phyloP scores from a whole-genome alignment of 176 grass and related monocot species.

The Paspalum vaginatum region DNA sequence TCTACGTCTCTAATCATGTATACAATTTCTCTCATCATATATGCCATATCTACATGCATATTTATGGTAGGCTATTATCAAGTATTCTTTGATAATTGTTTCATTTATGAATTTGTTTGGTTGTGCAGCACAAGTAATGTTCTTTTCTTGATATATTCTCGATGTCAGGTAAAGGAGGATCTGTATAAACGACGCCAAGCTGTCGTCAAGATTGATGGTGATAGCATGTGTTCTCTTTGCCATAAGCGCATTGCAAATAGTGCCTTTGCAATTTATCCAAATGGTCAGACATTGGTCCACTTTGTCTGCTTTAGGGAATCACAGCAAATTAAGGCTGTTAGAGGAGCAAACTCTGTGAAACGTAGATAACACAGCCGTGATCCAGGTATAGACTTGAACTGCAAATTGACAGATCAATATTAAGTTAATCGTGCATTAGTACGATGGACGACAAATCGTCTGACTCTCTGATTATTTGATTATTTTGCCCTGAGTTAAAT shows the following conservation, averaged over 20 bases:
- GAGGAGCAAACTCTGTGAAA: constrained; percentile 57
- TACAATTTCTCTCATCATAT: constrained; percentile 29
- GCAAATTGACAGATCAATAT: constrained; percentile 16
- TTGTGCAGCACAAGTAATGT: neutral
- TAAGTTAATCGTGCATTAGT: neutral
- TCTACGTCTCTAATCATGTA: neutral
- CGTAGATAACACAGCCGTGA: constrained; percentile 45
- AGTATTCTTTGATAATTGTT: neutral
- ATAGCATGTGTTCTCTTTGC: constrained; percentile 92
- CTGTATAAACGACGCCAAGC: constrained; percentile 76
- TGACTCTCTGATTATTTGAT: neutral
- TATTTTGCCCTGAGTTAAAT: constrained; percentile 3
- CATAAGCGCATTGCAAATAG: constrained; percentile 90
- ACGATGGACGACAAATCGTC: neutral
- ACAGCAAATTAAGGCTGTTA: constrained; percentile 78
- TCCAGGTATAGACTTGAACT: constrained; percentile 42
- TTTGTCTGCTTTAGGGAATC: constrained; percentile 99
- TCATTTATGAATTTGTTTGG: constrained; percentile 1
- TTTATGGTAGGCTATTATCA: constrained; percentile 1
- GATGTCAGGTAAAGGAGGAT: constrained; percentile 85
- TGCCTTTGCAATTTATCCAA: constrained; percentile 97
- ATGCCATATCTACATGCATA: neutral
- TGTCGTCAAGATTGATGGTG: constrained; percentile 84
- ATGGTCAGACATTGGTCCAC: constrained; percentile 91
- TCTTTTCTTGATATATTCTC: constrained; percentile 30